Percentiles rank a stretch among this genome's conserved stretches.
phyloP scores from a whole-genome alignment of 805 yeast species.

The Lachancea quebecensis region DNA sequence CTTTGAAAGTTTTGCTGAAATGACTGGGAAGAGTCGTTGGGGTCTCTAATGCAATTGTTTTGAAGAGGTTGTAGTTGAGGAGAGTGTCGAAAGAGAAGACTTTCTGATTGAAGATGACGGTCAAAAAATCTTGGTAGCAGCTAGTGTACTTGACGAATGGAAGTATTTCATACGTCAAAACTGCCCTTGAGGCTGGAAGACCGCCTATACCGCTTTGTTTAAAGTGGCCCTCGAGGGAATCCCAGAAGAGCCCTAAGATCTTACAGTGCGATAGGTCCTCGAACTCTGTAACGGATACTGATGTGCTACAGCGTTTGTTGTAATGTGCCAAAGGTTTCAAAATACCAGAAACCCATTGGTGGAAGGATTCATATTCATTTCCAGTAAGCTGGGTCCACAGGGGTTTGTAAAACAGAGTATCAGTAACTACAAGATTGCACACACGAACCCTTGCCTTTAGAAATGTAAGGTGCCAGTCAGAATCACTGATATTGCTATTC shows the following conservation, averaged over 20 bases:
- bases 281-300: constrained; percentile 19
- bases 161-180: constrained; percentile 14
- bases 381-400: constrained; percentile 15
- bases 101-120: constrained; percentile 10
- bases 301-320: constrained; percentile 10
- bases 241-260: constrained; percentile 13
- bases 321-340: constrained; percentile 27
- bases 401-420: constrained; percentile 17
- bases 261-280: constrained; percentile 13
- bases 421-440: constrained; percentile 17
- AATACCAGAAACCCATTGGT: constrained; percentile 25
- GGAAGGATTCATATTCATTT: constrained; percentile 7
- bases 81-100: constrained; percentile 14
- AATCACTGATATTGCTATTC: constrained; percentile 1
- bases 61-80: constrained; percentile 16
- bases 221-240: neutral
- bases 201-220: no score
- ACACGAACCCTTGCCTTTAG: constrained; percentile 22
- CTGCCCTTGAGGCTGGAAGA: neutral
- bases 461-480: constrained; percentile 12
- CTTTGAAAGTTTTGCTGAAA: neutral
- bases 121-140: constrained; percentile 12
- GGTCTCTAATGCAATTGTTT: constrained; percentile 5
- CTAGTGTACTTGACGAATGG: constrained; percentile 18
- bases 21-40: neutral